Percentiles rank a stretch among this genome's conserved stretches.
Evolutionary conservation across 176 grass and related monocot genomes (phyloP).

Genomic region (Poa pratensis): DNA sequence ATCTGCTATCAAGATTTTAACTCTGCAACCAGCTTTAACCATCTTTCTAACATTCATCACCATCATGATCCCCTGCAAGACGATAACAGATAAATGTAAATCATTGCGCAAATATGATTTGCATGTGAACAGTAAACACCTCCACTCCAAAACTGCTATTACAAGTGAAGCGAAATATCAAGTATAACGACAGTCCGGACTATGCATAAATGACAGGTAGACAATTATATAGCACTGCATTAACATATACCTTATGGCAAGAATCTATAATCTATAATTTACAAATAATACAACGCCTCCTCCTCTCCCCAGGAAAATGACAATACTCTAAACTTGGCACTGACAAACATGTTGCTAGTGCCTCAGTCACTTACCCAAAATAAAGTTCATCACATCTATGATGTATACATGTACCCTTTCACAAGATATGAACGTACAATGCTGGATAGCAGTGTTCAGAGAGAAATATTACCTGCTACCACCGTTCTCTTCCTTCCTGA

Average conservation of each 20-base stretch:
- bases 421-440: no score
- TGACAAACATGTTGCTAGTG: background rate
- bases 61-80: slow-evolving; percentile 15
- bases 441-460: no score
- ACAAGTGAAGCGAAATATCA: background rate
- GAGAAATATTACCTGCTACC: no score
- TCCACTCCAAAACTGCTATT: background rate
- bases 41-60: background rate
- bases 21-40: background rate
- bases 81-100: background rate
- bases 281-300: background rate
- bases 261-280: background rate
- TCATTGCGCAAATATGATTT: background rate
- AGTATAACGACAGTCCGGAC: background rate
- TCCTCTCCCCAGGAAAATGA: background rate
- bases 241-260: background rate
- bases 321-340: slow-evolving; percentile 8
- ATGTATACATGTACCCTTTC: no score
- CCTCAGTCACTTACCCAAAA: background rate
- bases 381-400: no score
- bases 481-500: no score
- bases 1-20: slow-evolving; percentile 4
- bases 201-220: background rate
- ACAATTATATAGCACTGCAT: background rate
- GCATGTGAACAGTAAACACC: slow-evolving; percentile 1